Percentiles rank a stretch among this genome's conserved stretches.
phyloP scores from a whole-genome alignment of 2,329 filamentous ascomycete genomes.

The Alternaria sp. region DNA sequence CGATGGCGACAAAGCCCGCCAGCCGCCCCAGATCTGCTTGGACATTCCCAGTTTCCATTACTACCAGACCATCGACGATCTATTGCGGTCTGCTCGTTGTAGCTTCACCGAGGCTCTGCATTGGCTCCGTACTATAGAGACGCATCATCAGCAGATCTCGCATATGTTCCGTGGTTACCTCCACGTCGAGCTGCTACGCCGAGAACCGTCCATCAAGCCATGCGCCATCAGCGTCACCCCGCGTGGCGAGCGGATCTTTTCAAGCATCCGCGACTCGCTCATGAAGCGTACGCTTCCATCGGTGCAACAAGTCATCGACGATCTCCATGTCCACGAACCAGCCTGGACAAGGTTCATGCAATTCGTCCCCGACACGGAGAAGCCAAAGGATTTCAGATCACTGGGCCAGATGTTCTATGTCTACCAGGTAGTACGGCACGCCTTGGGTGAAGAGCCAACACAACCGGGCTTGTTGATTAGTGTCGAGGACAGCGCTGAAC shows the following conservation, averaged over 20 bases:
- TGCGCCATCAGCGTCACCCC: neutral
- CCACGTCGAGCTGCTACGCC: neutral
- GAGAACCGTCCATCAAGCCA: neutral
- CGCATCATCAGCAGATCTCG: neutral
- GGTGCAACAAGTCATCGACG: neutral
- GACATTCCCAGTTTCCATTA: neutral
- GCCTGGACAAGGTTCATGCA: neutral
- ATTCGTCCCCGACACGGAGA: neutral
- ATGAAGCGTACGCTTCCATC: neutral
- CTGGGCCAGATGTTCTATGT: neutral
- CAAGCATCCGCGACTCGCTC: neutral
- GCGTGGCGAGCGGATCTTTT: neutral
- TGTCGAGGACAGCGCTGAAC: neutral
- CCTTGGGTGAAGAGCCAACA: neutral
- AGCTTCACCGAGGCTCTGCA: rapidly evolving
- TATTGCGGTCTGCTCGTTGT: neutral
- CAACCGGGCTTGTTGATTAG: neutral
- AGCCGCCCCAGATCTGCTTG: neutral
- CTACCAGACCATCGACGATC: neutral
- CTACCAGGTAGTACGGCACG: neutral
- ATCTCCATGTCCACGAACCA: neutral
- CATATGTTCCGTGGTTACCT: neutral
- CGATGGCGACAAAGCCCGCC: neutral
- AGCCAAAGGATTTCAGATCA: neutral
- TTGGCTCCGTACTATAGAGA: neutral